Evolutionary conservation across 495 filamentous ascomycete species (phyloP).

Genomic region (Penicillium fimorum): DNA sequence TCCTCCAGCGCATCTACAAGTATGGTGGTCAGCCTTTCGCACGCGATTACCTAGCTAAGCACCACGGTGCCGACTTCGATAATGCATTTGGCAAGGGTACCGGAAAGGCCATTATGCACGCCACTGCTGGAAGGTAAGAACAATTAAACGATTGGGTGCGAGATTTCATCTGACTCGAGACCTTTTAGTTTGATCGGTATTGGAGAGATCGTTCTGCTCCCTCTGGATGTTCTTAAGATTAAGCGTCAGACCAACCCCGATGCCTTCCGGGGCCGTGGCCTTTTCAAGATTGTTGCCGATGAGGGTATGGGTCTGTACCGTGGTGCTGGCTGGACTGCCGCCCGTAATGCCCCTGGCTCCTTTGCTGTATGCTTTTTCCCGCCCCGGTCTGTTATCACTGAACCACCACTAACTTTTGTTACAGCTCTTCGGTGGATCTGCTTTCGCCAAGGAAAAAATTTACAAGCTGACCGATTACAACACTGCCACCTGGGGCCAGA

Average conservation of each 20-base stretch:
- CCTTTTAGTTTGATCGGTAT: slow-evolving; percentile 79
- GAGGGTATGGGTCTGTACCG: slow-evolving; percentile 96
- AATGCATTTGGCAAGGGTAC: slow-evolving; percentile 89
- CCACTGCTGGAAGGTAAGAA: slow-evolving; percentile 82
- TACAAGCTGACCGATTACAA: slow-evolving; percentile 90
- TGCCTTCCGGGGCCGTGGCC: slow-evolving; percentile 89
- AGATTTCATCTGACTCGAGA: background rate
- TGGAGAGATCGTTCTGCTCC: slow-evolving; percentile 92
- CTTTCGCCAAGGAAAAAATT: slow-evolving; percentile 97
- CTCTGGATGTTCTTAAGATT: slow-evolving; percentile 97
- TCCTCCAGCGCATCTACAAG: slow-evolving; percentile 96
- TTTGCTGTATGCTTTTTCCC: slow-evolving; percentile 72
- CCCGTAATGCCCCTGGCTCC: slow-evolving; percentile 92
- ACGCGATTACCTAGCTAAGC: slow-evolving; percentile 79
- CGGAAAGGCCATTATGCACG: slow-evolving; percentile 97
- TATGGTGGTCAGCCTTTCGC: slow-evolving; percentile 97
- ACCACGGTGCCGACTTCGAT: slow-evolving; percentile 83
- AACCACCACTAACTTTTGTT: slow-evolving; percentile 17
- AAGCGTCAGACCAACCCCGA: slow-evolving; percentile 99
- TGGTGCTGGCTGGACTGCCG: slow-evolving; percentile 96
- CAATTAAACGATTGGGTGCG: background rate
- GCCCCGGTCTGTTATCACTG: slow-evolving; percentile 5
- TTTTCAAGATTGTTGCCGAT: slow-evolving; percentile 85
- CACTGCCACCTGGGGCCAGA: slow-evolving; percentile 88
- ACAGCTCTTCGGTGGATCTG: slow-evolving; percentile 94